These are phyloP conservation scores for Vigna unguiculata DNA, from an alignment of 306 rosid species.

Conservation along the genomic window DNA sequence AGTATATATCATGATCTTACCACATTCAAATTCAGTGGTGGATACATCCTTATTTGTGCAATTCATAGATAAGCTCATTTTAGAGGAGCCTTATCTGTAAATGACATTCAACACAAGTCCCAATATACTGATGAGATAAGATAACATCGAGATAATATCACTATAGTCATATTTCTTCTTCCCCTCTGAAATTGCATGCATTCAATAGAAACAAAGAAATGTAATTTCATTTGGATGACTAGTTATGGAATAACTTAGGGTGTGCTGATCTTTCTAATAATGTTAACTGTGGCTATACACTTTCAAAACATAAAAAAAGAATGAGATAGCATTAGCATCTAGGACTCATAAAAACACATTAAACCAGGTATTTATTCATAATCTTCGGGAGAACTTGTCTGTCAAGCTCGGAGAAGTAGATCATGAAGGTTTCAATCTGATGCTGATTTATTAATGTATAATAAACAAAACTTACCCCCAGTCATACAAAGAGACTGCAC, in stretches of 20 bases:
- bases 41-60: background rate
- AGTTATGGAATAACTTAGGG: conserved; percentile 18
- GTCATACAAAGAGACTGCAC: conserved; percentile 82
- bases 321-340: conserved; percentile 9
- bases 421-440: conserved; percentile 33
- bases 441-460: conserved; percentile 39
- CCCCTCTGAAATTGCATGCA: conserved; percentile 24
- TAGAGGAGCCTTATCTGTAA: background rate
- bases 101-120: conserved; percentile 17
- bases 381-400: conserved; percentile 19
- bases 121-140: conserved; percentile 28
- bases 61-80: background rate
- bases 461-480: conserved; percentile 84
- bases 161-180: conserved; percentile 9
- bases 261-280: conserved; percentile 15
- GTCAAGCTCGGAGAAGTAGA: conserved; percentile 36
- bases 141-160: conserved; percentile 30
- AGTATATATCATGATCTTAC: background rate
- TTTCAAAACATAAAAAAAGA: conserved; percentile 25
- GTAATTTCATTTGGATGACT: conserved; percentile 33
- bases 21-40: background rate
- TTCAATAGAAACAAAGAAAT: conserved; percentile 18
- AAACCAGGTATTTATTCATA: conserved; percentile 18
- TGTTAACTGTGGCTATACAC: conserved; percentile 1
- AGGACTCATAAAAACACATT: conserved; percentile 28